A percentile compares a stretch with the other conserved stretches of the same genome.
phyloP scores from a whole-genome alignment of 306 rosid species.

The Benincasa hispida region DNA sequence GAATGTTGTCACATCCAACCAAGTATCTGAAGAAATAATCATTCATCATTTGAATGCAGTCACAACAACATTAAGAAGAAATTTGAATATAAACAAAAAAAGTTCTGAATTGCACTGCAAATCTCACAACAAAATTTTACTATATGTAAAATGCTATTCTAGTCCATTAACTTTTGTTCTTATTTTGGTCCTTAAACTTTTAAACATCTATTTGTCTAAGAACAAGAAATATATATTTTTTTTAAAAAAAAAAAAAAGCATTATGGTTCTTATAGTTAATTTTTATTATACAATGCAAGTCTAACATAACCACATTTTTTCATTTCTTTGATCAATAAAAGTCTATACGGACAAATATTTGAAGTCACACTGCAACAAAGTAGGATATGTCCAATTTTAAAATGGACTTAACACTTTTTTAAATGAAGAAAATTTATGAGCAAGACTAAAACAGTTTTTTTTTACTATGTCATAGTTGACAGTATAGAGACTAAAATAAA shows the following conservation, averaged over 20 bases:
- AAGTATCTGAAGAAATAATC: slow-evolving; percentile 47
- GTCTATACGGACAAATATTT: background rate
- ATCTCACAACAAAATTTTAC: background rate
- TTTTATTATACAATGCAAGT: background rate
- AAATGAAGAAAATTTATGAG: background rate
- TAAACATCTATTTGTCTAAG: background rate
- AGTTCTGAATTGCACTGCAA: background rate
- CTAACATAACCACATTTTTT: background rate
- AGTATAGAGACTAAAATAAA: background rate
- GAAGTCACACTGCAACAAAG: background rate
- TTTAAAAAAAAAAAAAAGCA: background rate
- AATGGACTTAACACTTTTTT: background rate
- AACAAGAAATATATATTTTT: background rate
- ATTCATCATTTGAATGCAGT: background rate
- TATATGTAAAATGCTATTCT: background rate
- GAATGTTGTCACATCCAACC: slow-evolving; percentile 81
- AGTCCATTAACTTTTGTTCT: background rate
- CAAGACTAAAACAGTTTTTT: background rate
- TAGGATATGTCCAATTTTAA: background rate
- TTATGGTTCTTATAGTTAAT: background rate
- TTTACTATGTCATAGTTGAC: no score
- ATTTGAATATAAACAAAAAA: background rate
- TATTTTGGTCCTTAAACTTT: background rate
- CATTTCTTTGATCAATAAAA: background rate
- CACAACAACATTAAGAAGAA: slow-evolving; percentile 12